Evolutionary conservation across 257 asterid genomes (phyloP), one percentile per base, ranked within the genome.

Genomic region (Rauvolfia tetraphylla): DNA sequence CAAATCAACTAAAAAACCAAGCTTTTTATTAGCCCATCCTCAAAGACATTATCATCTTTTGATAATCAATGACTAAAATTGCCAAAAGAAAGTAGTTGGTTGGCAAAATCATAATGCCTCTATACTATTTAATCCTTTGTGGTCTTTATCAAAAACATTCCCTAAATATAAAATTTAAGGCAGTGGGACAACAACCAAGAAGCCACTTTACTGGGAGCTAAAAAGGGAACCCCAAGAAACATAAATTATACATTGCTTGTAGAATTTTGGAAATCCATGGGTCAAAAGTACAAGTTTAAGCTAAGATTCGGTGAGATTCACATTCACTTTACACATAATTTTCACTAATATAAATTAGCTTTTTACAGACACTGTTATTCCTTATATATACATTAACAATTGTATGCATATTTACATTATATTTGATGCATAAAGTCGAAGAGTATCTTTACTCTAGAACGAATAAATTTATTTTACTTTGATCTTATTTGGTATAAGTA

Each of bases 281-380:
- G 91, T 85, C 95, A 88, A 88, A 88, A 84, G 95, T 75, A 68
- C 42, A 59, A 11, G 29, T 49, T 57, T 42, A 76, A 81, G 73
- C 74, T 84, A 68, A 76, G 75, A 76, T 86, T 71, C 51, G 75
- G 77, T 63, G 48, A 75, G 70, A 83, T 80, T 67, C 75, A 56
- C 56, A 20, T 46, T 63, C 15, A 77, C 83, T 75, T 82, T 69
- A 39, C 58, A n/a, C 73, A 34, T 29, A 36, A 29, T 77, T 72
- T 80, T 84, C 39, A 54, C 77, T 68, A 61, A 11, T 76, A 41
- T 41, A 41, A 3, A 3, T 75, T 36, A n/a, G 69, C 67, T 38
- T 73, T 72, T 56, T 25, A 59, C 44, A 46, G 44, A 41, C 8
- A 41, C 44, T 3, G 8, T 41, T 41, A 41, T 41, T 41, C 44